Base-by-base conservation (phyloP, 2,329 filamentous ascomycete genomes). In the Dactylonectria macrodidyma region DNA sequence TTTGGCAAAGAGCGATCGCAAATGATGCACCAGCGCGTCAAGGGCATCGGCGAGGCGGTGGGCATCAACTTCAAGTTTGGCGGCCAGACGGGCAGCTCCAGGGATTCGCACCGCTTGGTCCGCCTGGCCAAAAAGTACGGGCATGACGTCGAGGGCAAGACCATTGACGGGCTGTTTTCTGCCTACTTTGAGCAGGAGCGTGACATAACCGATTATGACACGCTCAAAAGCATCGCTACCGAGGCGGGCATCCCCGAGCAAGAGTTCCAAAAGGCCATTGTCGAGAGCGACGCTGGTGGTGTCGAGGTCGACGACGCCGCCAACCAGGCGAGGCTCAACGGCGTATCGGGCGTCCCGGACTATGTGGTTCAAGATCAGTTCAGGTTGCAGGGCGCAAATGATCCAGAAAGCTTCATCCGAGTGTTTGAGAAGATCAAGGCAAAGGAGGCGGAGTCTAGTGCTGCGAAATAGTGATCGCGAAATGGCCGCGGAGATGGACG, bases 31-130 rank as follows among this genome's bases (percentile, higher is more conserved):
- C 65, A 74, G 48, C 78, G 78, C 22, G 62, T 85, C 5, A 61
- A 64, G 24, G 64, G 59, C 5, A 67, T 78, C 2, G 85, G 82
- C 16, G 67, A 71, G 3, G 64, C 75, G 22, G 73, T 81, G 6
- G 84, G 82, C 68, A 83, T 87, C 73, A 67, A 74, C 50, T 84
- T 87, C 70, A 78, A 87, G 24, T 93, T 91, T 71, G 87, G 88
- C 12, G 92, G 93, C 62, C 89, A 86, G 71, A 90, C 90, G 6
- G 95, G 95, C 55, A 93, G 91, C 75, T 95, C 94, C 19, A 86
- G 93, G 22, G 92, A 97, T 74, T 92, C 92, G 64, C 94, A 97
- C 80, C 88, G 94, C 44, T 73, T 88, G 10, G 78, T 87, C 3
- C 82, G 84, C 6, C 78, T 86, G 33, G 81, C 84, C 75, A 81